Evolutionary conservation across 352 stramenopile genomes (phyloP).

Genomic region (Aphanomyces stellatus): DNA sequence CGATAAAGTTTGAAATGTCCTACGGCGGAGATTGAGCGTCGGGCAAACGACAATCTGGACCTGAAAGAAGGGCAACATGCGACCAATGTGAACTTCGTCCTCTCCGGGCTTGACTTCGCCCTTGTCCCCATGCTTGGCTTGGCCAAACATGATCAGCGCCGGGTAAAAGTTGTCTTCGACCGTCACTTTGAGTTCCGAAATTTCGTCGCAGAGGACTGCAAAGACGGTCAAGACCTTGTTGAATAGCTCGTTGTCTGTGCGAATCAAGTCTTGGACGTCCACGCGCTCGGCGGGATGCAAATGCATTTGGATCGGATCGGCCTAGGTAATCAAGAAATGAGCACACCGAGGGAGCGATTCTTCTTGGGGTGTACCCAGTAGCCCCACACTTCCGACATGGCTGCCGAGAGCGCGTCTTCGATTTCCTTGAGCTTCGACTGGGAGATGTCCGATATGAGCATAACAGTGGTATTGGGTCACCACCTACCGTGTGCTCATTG

Average conservation of each 20-base stretch:
- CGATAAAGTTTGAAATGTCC: constrained; percentile 86
- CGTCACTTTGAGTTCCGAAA: constrained; percentile 83
- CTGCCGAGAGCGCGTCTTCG: constrained; percentile 73
- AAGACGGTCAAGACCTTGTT: constrained; percentile 87
- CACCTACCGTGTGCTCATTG: constrained; percentile 72
- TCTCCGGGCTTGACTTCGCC: constrained; percentile 58
- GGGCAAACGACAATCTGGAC: background rate
- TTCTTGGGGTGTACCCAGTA: too few species aligned
- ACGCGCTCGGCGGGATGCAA: constrained; percentile 77
- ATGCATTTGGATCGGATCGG: constrained; percentile 75
- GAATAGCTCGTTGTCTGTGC: constrained; percentile 84
- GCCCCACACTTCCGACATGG: constrained; percentile 85
- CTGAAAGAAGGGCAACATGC: constrained; percentile 84
- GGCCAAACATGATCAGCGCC: constrained; percentile 84
- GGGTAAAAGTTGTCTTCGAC: constrained; percentile 87
- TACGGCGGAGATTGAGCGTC: background rate
- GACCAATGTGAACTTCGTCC: constrained; percentile 75
- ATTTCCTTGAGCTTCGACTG: constrained; percentile 82
- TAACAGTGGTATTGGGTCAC: background rate
- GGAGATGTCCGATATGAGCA: background rate
- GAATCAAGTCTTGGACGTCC: constrained; percentile 82
- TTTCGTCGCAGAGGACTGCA: constrained; percentile 84
- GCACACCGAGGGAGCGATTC: background rate
- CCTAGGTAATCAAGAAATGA: constrained; percentile 24
- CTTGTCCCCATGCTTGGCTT: constrained; percentile 62